Evolutionary conservation across 2,329 filamentous ascomycete genomes (phyloP).

Genomic region (Colletotrichum shisoi): DNA sequence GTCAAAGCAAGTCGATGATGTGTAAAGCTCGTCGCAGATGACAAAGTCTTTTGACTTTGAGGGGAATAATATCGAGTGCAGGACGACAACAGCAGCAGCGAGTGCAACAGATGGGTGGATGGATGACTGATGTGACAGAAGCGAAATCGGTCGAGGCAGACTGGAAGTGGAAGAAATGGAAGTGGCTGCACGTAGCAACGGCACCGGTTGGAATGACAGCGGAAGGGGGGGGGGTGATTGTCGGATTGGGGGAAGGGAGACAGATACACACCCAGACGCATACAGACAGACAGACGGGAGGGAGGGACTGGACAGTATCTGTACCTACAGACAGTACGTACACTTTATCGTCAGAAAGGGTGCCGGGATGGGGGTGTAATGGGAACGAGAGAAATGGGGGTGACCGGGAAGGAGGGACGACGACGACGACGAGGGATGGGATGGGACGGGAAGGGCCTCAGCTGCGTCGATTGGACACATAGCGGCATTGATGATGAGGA

Average conservation of each 20-base stretch:
- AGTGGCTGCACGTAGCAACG: conserved; percentile 6
- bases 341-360: not conserved
- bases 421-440: conserved; percentile 13
- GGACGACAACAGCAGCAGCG: not conserved
- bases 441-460: conserved; percentile 30
- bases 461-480: conserved; percentile 18
- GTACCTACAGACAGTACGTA: not conserved
- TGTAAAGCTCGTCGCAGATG: conserved; percentile 3
- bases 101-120: not conserved
- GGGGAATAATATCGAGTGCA: conserved; percentile 15
- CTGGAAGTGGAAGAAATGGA: conserved; percentile 11
- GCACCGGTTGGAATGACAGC: conserved; percentile 13
- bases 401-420: conserved; percentile 13
- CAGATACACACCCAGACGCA: not conserved
- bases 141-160: conserved; percentile 1
- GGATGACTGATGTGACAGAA: conserved; percentile 33
- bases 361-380: not conserved
- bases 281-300: not conserved
- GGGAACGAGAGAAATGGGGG: conserved; percentile 16
- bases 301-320: not conserved
- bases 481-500: not conserved
- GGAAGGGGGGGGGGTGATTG: conserved; percentile 11
- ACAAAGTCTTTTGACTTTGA: conserved; percentile 5
- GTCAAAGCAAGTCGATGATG: not conserved
- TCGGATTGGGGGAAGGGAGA: not conserved